Percentiles rank a stretch among this genome's conserved stretches.
phyloP scores from a whole-genome alignment of 2,329 filamentous ascomycete genomes.

The Xylaria sp. region DNA sequence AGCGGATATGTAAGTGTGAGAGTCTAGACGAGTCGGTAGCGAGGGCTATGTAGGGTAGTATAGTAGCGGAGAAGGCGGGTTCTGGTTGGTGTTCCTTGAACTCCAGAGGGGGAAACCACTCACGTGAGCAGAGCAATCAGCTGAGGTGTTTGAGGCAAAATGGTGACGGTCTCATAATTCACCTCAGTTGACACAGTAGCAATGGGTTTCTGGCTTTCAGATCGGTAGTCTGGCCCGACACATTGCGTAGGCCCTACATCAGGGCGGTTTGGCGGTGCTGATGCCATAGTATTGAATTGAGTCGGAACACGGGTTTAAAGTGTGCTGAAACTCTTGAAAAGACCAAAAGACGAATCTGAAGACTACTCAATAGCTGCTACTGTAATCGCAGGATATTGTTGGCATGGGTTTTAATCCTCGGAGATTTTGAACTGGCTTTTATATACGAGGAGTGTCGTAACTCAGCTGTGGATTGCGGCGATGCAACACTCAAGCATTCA shows the following conservation, averaged over 20 bases:
- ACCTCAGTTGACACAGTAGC: constrained; percentile 88
- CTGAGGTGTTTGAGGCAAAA: constrained; percentile 91
- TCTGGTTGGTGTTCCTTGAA: not conserved
- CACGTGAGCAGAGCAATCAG: constrained; percentile 97
- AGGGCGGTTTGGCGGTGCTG: constrained; percentile 39
- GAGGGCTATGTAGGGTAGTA: not conserved
- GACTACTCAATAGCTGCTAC: constrained; percentile 15
- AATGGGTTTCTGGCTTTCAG: constrained; percentile 77
- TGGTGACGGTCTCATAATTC: constrained; percentile 83
- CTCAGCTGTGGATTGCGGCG: no score
- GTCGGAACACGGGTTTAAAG: constrained; percentile 1
- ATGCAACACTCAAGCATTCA: no score
- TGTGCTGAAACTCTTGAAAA: not conserved
- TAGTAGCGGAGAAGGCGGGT: not conserved
- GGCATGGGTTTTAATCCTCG: not conserved
- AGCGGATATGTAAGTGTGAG: constrained; percentile 18
- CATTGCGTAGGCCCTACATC: constrained; percentile 59
- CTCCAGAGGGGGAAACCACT: constrained; percentile 50
- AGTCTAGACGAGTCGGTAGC: not conserved
- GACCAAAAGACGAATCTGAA: not conserved
- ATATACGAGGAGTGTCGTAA: no score
- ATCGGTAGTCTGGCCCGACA: constrained; percentile 80
- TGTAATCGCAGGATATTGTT: not conserved
- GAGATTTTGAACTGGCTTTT: constrained; percentile 4
- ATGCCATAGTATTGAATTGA: constrained; percentile 48